Conservation (phyloP, 441 rosid species). For the Pelargonium australe region DNA sequence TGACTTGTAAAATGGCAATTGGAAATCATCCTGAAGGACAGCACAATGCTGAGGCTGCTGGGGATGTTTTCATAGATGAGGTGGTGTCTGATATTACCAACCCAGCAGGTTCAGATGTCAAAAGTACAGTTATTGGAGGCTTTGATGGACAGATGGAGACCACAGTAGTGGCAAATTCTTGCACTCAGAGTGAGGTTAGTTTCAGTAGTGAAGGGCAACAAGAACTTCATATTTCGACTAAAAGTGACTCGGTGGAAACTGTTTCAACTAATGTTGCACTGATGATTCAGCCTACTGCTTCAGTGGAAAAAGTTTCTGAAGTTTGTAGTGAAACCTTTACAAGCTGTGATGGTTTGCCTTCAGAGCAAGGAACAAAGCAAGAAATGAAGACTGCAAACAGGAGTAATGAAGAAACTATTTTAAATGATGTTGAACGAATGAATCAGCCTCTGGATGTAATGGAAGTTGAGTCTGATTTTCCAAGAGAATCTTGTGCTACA, state of each 20-base stretch:
- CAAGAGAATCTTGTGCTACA: constrained; percentile 19
- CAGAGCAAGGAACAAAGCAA: constrained; percentile 26
- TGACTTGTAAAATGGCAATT: constrained; percentile 17
- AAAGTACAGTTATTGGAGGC: constrained; percentile 13
- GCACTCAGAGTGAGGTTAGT: constrained; percentile 20
- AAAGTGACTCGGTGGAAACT: background rate
- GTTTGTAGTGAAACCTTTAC: background rate
- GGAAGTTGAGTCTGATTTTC: constrained; percentile 22
- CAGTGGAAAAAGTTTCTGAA: background rate
- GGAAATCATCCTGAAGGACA: constrained; percentile 21
- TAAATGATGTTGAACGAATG: constrained; percentile 15
- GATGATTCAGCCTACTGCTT: constrained; percentile 2
- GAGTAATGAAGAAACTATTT: constrained; percentile 14
- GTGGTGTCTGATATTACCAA: constrained; percentile 13
- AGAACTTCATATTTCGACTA: background rate
- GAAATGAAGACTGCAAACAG: constrained; percentile 24
- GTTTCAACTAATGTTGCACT: background rate
- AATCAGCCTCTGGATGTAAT: constrained; percentile 24
- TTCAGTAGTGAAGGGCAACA: constrained; percentile 1
- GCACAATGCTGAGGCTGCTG: constrained; percentile 8
- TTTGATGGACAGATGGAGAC: constrained; percentile 20
- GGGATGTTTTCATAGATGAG: constrained; percentile 13
- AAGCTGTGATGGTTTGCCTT: constrained; percentile 19
- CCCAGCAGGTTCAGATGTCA: constrained; percentile 15
- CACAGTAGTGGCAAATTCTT: constrained; percentile 22